phyloP scores from a whole-genome alignment of 441 rosid species.

The Croton laevigatus region DNA sequence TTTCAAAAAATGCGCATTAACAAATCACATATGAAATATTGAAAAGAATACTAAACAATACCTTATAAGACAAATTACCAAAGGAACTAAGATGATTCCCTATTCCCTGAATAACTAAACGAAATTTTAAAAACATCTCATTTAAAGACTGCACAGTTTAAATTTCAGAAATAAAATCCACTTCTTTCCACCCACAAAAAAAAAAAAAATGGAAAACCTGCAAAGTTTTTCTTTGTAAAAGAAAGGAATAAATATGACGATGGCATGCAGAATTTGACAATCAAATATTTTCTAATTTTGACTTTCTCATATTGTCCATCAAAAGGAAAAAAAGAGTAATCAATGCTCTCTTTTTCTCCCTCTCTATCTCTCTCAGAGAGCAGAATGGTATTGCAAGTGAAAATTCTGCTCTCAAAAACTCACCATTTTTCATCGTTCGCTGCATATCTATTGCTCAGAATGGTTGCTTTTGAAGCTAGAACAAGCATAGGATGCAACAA shows the following conservation, averaged over 20 bases:
- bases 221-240: no score
- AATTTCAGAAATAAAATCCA: no score
- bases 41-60: background rate
- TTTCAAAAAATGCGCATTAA: conserved; percentile 14
- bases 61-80: background rate
- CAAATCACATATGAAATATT: conserved; percentile 17
- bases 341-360: no score
- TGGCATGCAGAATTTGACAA: background rate
- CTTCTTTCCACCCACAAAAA: no score
- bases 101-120: background rate
- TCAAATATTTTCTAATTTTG: background rate
- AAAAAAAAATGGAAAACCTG: no score
- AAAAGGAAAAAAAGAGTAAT: background rate
- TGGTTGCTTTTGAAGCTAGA: conserved; percentile 56
- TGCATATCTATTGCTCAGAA: conserved; percentile 39
- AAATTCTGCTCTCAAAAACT: conserved; percentile 22
- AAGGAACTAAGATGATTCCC: background rate
- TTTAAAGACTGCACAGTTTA: background rate
- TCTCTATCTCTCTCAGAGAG: background rate
- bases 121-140: background rate
- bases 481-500: conserved; percentile 66
- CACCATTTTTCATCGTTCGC: conserved; percentile 41
- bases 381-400: background rate
- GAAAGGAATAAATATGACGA: background rate
- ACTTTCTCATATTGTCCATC: background rate